Evolutionary conservation across 352 stramenopile genomes (phyloP).

Genomic region (Peronosclerospora sorghi): DNA sequence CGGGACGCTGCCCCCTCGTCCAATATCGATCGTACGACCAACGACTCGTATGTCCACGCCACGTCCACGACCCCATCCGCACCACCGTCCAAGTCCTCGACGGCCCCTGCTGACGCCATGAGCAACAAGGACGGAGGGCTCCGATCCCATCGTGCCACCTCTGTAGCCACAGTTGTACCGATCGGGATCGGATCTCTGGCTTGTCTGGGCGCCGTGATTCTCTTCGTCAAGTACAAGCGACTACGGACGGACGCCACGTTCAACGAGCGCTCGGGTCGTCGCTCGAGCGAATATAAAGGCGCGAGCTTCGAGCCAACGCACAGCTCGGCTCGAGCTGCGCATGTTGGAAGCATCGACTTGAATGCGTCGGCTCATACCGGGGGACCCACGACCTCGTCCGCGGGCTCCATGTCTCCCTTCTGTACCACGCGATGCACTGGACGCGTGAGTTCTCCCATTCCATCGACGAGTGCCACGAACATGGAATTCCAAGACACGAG

Average conservation of each 20-base stretch:
- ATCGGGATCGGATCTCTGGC: slow-evolving; percentile 22
- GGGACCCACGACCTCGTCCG: slow-evolving; percentile 6
- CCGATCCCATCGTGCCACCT: background rate
- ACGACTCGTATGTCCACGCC: slow-evolving; percentile 3
- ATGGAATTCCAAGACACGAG: slow-evolving; percentile 18
- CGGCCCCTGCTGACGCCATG: slow-evolving; percentile 8
- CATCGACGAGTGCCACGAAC: slow-evolving; percentile 15
- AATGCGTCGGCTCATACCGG: slow-evolving; percentile 3
- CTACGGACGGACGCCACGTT: slow-evolving; percentile 2
- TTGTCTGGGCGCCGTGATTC: slow-evolving; percentile 26
- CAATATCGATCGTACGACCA: slow-evolving; percentile 1
- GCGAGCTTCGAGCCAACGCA: slow-evolving; percentile 13
- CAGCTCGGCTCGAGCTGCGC: background rate
- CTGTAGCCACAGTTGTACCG: slow-evolving; percentile 6
- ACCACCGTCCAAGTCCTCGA: slow-evolving; percentile 8
- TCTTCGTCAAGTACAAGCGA: slow-evolving; percentile 36
- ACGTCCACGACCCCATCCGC: background rate
- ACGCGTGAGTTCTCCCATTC: slow-evolving; percentile 22
- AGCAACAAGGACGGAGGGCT: slow-evolving; percentile 5
- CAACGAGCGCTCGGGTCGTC: slow-evolving; percentile 1
- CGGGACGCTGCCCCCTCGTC: slow-evolving; percentile 6
- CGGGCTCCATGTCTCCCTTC: slow-evolving; percentile 15
- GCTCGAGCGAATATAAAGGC: slow-evolving; percentile 21
- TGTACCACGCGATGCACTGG: slow-evolving; percentile 7
- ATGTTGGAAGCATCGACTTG: background rate